Evolutionary conservation across 164 flowering plant species (phyloP), one percentile per base, ranked within the genome.

Genomic region (Taxillus chinensis): DNA sequence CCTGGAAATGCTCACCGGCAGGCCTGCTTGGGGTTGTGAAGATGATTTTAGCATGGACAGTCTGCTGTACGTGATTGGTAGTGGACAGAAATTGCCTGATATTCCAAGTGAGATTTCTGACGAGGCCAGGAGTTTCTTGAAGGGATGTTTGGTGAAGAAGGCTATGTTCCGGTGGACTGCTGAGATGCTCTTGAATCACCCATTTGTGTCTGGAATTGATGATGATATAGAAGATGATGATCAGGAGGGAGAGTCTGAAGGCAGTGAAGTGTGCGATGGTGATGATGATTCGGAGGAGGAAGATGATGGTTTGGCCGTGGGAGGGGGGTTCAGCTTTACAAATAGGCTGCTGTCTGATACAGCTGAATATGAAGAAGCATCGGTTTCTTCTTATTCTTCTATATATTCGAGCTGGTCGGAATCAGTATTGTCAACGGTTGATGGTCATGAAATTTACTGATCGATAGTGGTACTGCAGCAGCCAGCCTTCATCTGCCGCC

Each of bases 1-100:
- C 41, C 60, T 62, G 5, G 67, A 73, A 67, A 73, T 73, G 76
- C 14, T 73, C 1, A 66, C 73, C 0, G 73, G 73, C 2, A 68
- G 62, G 41, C 61, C 69, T 2, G 64, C 66, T 2, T 72, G 71
- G 75, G 57, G 39, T 8, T 17, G 38, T n/a, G 16, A 38, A n/a
- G 7, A 8, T 3, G 68, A 62, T 2, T 17, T 60, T 45, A 56
- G 39, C 45, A 41, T 41, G 1, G 60, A 71, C 4, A 67, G 63
- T 3, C 66, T 72, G 43, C 65, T 68, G 9, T 5, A 1, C 12
- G 43, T n/a, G 65, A 68, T 64, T 38, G 67, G 52, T 49, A 40
- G 8, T 52, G 64, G 61, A 16, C 15, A 13, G 7, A 57, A 64
- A 39, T 9, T 61, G 49, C 71, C 71, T 7, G 38, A 63, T 8